phyloP scores from a whole-genome alignment of 208 protist species.

The Sergeia podlipaevii region DNA sequence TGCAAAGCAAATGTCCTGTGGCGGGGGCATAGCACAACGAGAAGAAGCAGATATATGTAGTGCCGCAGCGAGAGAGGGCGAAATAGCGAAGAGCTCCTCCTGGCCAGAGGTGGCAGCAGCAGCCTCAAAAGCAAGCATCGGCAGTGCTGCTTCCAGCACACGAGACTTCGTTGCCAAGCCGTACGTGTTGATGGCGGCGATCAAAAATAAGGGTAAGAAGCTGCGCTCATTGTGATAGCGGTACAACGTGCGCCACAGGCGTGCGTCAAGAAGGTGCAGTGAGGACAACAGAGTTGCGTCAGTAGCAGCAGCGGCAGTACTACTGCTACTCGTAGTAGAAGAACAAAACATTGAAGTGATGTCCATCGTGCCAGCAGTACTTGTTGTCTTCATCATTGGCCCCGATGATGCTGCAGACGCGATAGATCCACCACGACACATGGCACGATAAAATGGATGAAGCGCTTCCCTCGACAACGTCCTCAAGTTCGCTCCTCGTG shows the following conservation, averaged over 20 bases:
- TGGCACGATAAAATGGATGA: background rate
- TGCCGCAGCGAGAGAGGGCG: background rate
- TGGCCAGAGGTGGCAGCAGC: background rate
- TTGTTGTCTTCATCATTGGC: background rate
- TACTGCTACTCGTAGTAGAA: background rate
- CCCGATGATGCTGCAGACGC: background rate
- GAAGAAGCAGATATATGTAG: background rate
- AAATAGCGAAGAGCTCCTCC: too few species aligned
- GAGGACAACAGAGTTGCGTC: background rate
- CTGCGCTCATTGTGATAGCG: constrained; percentile 21
- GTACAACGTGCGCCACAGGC: constrained; percentile 34
- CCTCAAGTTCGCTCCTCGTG: background rate
- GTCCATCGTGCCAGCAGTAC: background rate
- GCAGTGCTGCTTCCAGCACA: constrained; percentile 16
- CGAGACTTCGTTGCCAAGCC: constrained; percentile 19
- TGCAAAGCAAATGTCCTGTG: background rate
- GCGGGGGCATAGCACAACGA: background rate
- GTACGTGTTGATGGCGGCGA: constrained; percentile 40
- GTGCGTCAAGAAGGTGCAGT: constrained; percentile 14
- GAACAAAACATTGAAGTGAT: background rate
- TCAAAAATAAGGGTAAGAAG: constrained; percentile 53
- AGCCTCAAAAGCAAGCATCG: constrained; percentile 22
- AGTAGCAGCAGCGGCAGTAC: background rate
- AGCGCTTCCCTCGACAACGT: background rate
- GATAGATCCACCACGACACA: background rate